These are phyloP conservation scores for Metschnikowia picachoensis DNA, from an alignment of 805 yeast species.

Conservation along the genomic window DNA sequence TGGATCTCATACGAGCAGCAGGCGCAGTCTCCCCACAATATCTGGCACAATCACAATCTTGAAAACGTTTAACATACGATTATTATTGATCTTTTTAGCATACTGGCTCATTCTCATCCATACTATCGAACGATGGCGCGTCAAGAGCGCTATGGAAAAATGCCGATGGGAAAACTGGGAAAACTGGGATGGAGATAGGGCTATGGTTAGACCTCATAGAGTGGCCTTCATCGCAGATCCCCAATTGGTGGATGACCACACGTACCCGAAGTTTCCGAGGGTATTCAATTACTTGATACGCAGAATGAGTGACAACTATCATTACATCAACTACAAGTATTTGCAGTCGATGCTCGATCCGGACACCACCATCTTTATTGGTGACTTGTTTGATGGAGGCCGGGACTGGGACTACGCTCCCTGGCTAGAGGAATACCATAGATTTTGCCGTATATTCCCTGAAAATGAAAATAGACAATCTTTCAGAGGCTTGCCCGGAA, in stretches of 20 bases:
- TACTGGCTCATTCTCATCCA: slow-evolving; percentile 29
- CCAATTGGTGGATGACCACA: slow-evolving; percentile 82
- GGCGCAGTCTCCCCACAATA: no score
- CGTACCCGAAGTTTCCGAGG: slow-evolving; percentile 71
- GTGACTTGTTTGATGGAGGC: slow-evolving; percentile 95
- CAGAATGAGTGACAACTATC: slow-evolving; percentile 69
- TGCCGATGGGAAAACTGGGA: slow-evolving; percentile 68
- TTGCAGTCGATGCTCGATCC: slow-evolving; percentile 62
- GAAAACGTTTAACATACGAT: background rate
- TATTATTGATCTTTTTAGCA: slow-evolving; percentile 4
- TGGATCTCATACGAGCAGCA: no score
- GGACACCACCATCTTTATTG: slow-evolving; percentile 72
- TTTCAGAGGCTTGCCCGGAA: slow-evolving; percentile 64
- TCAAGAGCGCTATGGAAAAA: slow-evolving; percentile 19
- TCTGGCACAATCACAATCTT: no score
- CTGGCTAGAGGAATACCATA: slow-evolving; percentile 66
- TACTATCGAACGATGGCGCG: slow-evolving; percentile 31
- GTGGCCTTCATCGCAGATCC: slow-evolving; percentile 83
- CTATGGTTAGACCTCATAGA: slow-evolving; percentile 37
- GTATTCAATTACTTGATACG: slow-evolving; percentile 52
- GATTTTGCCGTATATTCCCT: slow-evolving; percentile 70
- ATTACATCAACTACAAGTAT: slow-evolving; percentile 67
- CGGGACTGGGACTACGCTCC: slow-evolving; percentile 69
- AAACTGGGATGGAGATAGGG: slow-evolving; percentile 37
- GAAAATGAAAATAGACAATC: slow-evolving; percentile 41